These are phyloP conservation scores for Talaromyces liani DNA, from an alignment of 495 filamentous ascomycete species.

Conservation along the genomic window DNA sequence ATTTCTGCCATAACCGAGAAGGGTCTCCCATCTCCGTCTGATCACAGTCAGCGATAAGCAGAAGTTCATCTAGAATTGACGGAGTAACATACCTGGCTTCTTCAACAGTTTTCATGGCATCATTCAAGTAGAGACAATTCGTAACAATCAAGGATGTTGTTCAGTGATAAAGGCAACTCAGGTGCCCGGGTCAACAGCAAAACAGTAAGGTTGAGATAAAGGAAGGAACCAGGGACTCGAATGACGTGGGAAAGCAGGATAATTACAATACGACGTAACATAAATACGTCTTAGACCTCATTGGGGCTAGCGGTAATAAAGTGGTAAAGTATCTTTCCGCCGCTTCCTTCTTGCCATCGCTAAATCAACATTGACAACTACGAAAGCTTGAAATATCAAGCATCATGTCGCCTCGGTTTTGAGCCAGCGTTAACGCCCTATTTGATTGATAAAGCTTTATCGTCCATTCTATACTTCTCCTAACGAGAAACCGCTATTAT, in stretches of 20 bases:
- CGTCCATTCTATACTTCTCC: not conserved
- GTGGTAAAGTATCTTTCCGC: not conserved
- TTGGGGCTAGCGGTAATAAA: not conserved
- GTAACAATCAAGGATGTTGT: not conserved
- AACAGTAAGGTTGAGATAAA: not conserved
- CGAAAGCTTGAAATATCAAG: not conserved
- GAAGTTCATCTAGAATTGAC: conserved; percentile 2
- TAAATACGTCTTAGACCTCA: not conserved
- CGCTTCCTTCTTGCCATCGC: not conserved
- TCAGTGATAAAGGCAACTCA: not conserved
- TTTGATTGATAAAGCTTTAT: not conserved
- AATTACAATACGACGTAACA: not conserved
- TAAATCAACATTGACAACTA: not conserved
- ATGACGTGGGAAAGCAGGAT: not conserved
- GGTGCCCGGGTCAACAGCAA: no score
- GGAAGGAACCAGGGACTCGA: not conserved
- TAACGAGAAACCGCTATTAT: not conserved
- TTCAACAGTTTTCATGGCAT: conserved; percentile 54
- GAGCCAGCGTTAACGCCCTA: not conserved
- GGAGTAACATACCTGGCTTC: conserved; percentile 44
- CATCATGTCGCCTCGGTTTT: not conserved
- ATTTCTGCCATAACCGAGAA: conserved; percentile 51
- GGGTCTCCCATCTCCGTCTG: conserved; percentile 59
- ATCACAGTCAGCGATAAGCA: conserved; percentile 2
- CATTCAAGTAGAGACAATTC: not conserved